Evolutionary conservation across 179 eudicot species (phyloP).

Genomic region (Silene noctiflora): DNA sequence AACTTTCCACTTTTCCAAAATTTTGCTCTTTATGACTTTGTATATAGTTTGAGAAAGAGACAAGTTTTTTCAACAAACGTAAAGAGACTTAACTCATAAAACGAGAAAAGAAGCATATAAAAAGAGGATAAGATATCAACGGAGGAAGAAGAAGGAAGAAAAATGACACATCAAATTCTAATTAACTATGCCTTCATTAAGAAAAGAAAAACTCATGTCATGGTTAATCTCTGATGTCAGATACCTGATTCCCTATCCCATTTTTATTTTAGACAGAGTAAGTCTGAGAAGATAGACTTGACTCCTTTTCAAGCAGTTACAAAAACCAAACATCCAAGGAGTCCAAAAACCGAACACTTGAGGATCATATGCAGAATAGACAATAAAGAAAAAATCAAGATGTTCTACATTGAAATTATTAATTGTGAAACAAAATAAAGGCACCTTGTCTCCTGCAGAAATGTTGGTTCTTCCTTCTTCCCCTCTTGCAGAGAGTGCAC

Average conservation of each 20-base stretch:
- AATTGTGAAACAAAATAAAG: background rate
- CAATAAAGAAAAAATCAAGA: background rate
- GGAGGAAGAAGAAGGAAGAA: background rate
- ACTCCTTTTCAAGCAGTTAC: background rate
- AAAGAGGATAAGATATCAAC: background rate
- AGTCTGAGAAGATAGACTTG: background rate
- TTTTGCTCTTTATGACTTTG: too few relatives aligned
- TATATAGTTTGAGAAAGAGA: too few relatives aligned
- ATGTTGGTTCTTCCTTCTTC: constrained; percentile 84
- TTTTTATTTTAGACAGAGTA: background rate
- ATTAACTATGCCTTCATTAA: background rate
- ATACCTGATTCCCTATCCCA: background rate
- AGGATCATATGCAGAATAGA: background rate
- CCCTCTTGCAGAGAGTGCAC: constrained; percentile 94
- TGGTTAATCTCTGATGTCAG: background rate
- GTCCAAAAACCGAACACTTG: background rate
- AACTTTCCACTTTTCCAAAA: too few relatives aligned
- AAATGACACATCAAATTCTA: background rate
- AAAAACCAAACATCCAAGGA: constrained; percentile 4
- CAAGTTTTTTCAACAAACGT: too few relatives aligned
- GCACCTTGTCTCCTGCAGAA: constrained; percentile 81
- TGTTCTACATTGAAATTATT: background rate
- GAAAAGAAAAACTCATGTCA: too few relatives aligned
- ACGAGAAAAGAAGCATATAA: background rate
- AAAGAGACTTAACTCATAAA: too few relatives aligned